phyloP scores from a whole-genome alignment of 371 early-diverging fungal genomes.

The Mortierella sp. region DNA sequence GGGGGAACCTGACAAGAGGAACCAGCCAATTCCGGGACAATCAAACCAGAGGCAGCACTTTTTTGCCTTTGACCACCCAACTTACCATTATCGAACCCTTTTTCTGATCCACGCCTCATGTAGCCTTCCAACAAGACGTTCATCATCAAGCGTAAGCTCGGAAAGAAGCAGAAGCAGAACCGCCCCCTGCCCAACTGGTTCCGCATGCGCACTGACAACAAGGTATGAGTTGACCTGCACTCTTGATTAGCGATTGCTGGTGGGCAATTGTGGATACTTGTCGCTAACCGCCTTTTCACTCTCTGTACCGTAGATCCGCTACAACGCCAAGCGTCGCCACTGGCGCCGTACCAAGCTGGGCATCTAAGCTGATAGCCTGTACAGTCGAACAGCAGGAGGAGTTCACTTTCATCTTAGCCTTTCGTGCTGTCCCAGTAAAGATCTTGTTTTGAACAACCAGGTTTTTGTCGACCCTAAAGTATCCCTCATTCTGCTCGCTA shows the following conservation, averaged over 20 bases:
- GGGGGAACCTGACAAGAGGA: too few species aligned
- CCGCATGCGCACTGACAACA: slow-evolving; percentile 95
- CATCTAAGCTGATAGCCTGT: slow-evolving; percentile 70
- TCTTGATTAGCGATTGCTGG: too few species aligned
- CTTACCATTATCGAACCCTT: slow-evolving; percentile 1
- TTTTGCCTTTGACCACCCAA: neutral
- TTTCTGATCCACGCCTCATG: too few species aligned
- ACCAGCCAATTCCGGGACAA: too few species aligned
- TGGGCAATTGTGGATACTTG: too few species aligned
- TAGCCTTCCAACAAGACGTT: slow-evolving; percentile 96
- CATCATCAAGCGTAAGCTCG: slow-evolving; percentile 96
- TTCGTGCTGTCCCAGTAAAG: slow-evolving; percentile 43
- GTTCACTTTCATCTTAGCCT: slow-evolving; percentile 19
- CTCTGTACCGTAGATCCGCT: slow-evolving; percentile 64
- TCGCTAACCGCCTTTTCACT: neutral
- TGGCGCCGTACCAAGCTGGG: slow-evolving; percentile 99
- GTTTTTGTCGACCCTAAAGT: too few species aligned
- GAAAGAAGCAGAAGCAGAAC: slow-evolving; percentile 99
- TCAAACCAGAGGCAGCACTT: neutral
- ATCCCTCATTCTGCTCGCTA: too few species aligned
- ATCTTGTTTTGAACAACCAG: slow-evolving; percentile 16
- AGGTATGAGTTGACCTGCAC: slow-evolving; percentile 58
- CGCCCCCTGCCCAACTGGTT: slow-evolving; percentile 98
- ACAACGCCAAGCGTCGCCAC: slow-evolving; percentile 99
- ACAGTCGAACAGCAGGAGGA: slow-evolving; percentile 34